phyloP scores from a whole-genome alignment of 1,139 yeast genomes.

The Scheffersomyces stambukii region DNA sequence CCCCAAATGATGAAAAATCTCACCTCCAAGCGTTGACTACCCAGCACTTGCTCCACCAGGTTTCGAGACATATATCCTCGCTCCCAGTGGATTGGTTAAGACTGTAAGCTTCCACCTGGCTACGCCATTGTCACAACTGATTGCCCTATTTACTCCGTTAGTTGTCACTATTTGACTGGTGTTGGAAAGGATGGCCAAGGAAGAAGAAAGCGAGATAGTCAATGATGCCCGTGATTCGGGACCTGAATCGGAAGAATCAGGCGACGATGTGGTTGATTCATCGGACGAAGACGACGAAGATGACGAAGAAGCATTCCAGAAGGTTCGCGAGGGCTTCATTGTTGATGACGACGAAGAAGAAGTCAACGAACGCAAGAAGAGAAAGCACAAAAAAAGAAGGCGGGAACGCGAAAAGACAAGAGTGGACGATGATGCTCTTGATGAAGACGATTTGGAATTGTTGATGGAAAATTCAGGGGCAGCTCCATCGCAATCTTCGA shows the following conservation, averaged over 20 bases:
- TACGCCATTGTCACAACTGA: no score
- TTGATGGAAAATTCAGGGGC: slow-evolving; percentile 88
- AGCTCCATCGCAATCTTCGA: slow-evolving; percentile 28
- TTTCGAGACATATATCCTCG: no score
- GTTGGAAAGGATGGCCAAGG: slow-evolving; percentile 16
- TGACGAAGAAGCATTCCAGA: slow-evolving; percentile 69
- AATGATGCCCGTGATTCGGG: slow-evolving; percentile 19
- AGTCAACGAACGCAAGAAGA: slow-evolving; percentile 37
- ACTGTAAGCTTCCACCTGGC: no score
- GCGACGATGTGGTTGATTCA: slow-evolving; percentile 54
- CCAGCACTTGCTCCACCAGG: no score
- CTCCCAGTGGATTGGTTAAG: no score
- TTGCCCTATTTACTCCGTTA: no score
- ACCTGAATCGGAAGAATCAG: slow-evolving; percentile 34
- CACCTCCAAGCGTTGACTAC: no score
- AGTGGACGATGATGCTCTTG: slow-evolving; percentile 73
- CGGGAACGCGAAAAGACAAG: slow-evolving; percentile 24
- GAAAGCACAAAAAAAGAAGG: slow-evolving; percentile 39
- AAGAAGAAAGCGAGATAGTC: slow-evolving; percentile 33
- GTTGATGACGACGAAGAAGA: slow-evolving; percentile 84
- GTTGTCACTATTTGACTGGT: no score
- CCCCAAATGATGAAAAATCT: no score
- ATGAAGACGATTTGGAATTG: slow-evolving; percentile 92
- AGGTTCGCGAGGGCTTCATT: slow-evolving; percentile 87
- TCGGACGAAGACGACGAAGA: slow-evolving; percentile 74